Evolutionary conservation across 2,329 filamentous ascomycete genomes (phyloP), one percentile per base, ranked within the genome.

Genomic region (Calonectria naviculata): DNA sequence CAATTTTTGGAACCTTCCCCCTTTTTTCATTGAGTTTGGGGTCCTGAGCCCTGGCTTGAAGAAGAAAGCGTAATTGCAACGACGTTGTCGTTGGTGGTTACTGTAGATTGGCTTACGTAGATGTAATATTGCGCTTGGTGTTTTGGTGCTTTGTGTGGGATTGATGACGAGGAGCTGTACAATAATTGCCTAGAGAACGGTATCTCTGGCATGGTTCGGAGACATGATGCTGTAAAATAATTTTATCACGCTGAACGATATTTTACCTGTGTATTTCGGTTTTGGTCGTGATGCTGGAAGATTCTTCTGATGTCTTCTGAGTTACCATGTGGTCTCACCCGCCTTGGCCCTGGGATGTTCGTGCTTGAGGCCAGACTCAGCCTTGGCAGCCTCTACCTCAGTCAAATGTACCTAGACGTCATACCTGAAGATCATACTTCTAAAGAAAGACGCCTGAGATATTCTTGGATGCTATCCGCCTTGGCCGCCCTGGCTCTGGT

Each of bases 1-100:
- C n/a, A 44, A 10, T 8, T 47, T 65, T 60, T 47, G 5, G 29
- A 26, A 63, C 41, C 41, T 34, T 47, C n/a, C 13, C n/a, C 7
- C 29, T 34, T 62, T 63, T 64, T 64, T 64, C 61, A 49, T 64
- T 64, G 42, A 64, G 61, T 47, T 64, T n/a, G 61, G 61, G 31
- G 61, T 47, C 61, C 24, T 41, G 61, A 47, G 61, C 46, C 42
- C 61, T 9, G 61, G 31, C 42, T 64, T 49, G 44, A 64, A 64
- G 61, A 64, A 64, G 61, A 64, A 47, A 49, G 24, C 34, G 10
- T 12, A 12, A 13, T 19, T 5, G 13, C 26, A 6, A 24, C 9
- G 19, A 36, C 15, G 12, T 2, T 26, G 13, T 5, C 10, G 8
- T 24, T 58, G 1, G n/a, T 19, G 10, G 12, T 58, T 38, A 9